Base-by-base conservation (phyloP, 371 early-diverging fungal species). In the Entomophthora muscae region DNA sequence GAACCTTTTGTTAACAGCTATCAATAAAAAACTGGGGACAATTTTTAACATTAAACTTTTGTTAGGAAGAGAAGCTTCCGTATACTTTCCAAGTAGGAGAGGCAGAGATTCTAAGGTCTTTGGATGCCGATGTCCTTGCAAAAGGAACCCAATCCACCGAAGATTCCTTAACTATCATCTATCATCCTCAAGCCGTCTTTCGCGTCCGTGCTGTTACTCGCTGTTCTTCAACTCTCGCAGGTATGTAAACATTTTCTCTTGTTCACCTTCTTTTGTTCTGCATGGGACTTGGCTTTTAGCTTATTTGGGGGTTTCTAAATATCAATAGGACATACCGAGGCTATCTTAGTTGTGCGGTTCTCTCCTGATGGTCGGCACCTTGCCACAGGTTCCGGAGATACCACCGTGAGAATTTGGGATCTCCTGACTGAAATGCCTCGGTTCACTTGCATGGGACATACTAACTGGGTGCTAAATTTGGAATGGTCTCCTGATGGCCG, bases 351-450 rank as follows among this genome's bases (percentile, higher is more conserved):
- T 5, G 86, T 89, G 30, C 76, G 83, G 10, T 96, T 98, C 65
- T 87, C 86, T 67, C 94, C 98, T n/a, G 90, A 94, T 68, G 95
- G 97, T 3, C 69, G 75, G 2, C 82, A 86, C 73, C 73, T 96
- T 63, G 93, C 97, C 21, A 90, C 90, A 21, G 98, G 93, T 32
- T 91, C 93, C n/a, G 87, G 95, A 26, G 98, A 98, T 72, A 87
- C 86, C 0, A 94, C 92, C 1, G 92, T 96, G 29, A 83, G 95
- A 53, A 80, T 98, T 58, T 98, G 98, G 98, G 98, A 98, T 81
- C 71, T 95, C 65, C 82, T 84, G 66, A 95, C 95, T 0, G 92
- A 93, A 68, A 95, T 94, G 29, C 94, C 94, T 22, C 78, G 80
- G 59, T 55, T 31, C 26, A 66, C 65, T 1, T 64, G 57, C 31